Conservation (phyloP, 2,329 filamentous ascomycete species). For the Pseudohalonectria lignicola region DNA sequence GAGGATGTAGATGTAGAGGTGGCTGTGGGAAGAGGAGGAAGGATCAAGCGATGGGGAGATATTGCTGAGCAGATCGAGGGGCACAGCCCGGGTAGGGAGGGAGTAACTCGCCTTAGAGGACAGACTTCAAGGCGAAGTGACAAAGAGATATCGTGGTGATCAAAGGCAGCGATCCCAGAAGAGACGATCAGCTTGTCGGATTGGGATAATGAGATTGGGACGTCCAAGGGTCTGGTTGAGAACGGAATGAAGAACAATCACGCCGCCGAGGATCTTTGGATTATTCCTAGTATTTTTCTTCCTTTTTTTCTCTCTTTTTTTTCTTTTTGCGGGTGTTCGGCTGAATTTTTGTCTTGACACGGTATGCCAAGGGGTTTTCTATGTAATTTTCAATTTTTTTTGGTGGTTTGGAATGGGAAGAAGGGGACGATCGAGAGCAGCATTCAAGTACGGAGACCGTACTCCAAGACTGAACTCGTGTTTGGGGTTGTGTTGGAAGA, state of each 20-base stretch:
- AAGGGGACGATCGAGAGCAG: constrained; percentile 45
- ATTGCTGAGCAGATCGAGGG: too few relatives aligned
- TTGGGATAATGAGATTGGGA: too few relatives aligned
- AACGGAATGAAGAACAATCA: constrained; percentile 9
- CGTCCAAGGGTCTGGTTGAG: too few relatives aligned
- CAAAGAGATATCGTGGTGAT: too few relatives aligned
- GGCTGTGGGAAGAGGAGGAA: too few relatives aligned
- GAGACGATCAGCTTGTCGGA: too few relatives aligned
- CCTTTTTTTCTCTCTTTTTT: constrained; percentile 8
- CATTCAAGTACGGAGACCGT: constrained; percentile 44
- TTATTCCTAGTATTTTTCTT: constrained; percentile 3
- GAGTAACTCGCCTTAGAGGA: too few relatives aligned
- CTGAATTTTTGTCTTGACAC: constrained; percentile 7
- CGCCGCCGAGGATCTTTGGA: constrained; percentile 4
- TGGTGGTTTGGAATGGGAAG: constrained; percentile 36
- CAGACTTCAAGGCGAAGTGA: too few relatives aligned
- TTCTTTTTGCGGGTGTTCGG: constrained; percentile 7
- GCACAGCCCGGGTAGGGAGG: too few relatives aligned
- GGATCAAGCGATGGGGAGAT: too few relatives aligned
- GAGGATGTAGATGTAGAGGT: too few relatives aligned
- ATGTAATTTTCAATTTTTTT: constrained; percentile 50
- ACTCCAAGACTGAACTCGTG: constrained; percentile 1
- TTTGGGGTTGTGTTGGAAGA: not conserved
- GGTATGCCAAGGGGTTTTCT: constrained; percentile 26
- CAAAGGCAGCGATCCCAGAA: too few relatives aligned